These are phyloP conservation scores for Sambucus nigra DNA, from an alignment of 129 eudicot genomes.

Conservation along the genomic window DNA sequence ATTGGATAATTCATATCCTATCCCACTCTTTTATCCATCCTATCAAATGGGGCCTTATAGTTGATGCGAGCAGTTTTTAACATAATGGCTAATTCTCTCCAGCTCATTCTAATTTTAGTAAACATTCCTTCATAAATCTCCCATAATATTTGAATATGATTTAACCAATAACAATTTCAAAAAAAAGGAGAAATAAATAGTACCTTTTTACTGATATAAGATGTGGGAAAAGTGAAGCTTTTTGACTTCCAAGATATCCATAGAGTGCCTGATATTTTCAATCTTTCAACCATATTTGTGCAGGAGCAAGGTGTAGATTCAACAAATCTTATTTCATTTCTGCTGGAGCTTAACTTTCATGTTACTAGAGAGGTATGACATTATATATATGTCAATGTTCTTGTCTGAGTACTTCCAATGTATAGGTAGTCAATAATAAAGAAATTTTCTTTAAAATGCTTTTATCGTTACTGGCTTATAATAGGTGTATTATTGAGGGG, in stretches of 20 bases:
- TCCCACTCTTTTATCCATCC: no score
- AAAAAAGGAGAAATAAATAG: neutral
- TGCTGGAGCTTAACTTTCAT: conserved; percentile 93
- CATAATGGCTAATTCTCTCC: no score
- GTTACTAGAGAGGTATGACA: conserved; percentile 75
- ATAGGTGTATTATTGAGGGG: neutral
- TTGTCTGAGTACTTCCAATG: neutral
- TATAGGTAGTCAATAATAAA: neutral
- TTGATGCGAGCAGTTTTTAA: no score
- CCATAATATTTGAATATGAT: no score
- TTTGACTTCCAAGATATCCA: no score
- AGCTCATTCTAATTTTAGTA: no score
- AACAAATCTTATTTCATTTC: conserved; percentile 81
- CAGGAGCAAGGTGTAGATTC: conserved; percentile 63
- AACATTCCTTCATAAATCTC: no score
- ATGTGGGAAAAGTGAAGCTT: no score
- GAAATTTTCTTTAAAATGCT: neutral
- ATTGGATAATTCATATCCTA: no score
- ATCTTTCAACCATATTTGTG: neutral
- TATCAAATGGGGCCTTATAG: no score
- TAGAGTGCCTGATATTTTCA: no score
- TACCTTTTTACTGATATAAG: neutral
- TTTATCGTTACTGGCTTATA: neutral
- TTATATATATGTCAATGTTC: neutral
- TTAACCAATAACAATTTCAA: neutral